Evolutionary conservation across 257 asterid genomes (phyloP).

Genomic region (Solanum lycopersicoides): DNA sequence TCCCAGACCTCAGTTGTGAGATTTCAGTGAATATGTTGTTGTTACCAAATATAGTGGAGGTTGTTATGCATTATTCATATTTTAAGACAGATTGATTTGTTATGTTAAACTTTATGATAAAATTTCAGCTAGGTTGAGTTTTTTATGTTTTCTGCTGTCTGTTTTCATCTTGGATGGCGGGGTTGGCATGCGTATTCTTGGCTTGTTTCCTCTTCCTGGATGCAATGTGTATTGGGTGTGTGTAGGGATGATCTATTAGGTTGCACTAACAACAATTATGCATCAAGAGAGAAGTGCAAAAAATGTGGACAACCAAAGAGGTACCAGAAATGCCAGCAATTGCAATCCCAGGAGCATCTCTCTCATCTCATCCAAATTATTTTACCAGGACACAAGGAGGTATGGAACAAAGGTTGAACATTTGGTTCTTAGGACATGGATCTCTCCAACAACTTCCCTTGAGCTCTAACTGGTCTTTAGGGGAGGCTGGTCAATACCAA

Average conservation of each 20-base stretch:
- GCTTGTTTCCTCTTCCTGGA: slow-evolving; percentile 68
- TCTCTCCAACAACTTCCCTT: slow-evolving; percentile 48
- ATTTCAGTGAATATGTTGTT: background rate
- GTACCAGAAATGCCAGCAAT: slow-evolving; percentile 89
- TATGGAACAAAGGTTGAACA: slow-evolving; percentile 37
- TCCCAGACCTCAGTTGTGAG: background rate
- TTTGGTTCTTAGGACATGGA: slow-evolving; percentile 25
- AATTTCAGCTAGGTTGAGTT: slow-evolving; percentile 50
- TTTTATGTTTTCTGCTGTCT: slow-evolving; percentile 41
- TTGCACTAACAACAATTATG: slow-evolving; percentile 99
- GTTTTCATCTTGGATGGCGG: slow-evolving; percentile 49
- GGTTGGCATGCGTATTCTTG: slow-evolving; percentile 78
- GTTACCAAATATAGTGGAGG: background rate
- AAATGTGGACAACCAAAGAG: slow-evolving; percentile 95
- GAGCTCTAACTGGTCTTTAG: slow-evolving; percentile 53
- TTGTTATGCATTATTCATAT: background rate
- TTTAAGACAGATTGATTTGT: background rate
- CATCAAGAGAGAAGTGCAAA: slow-evolving; percentile 95
- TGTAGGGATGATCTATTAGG: slow-evolving; percentile 78
- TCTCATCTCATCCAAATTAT: slow-evolving; percentile 71
- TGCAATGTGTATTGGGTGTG: slow-evolving; percentile 71
- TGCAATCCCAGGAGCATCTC: slow-evolving; percentile 76
- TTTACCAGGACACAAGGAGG: slow-evolving; percentile 77
- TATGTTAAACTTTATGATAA: slow-evolving; percentile 1
- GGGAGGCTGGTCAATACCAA: slow-evolving; percentile 38